Evolutionary conservation across 2,329 filamentous ascomycete genomes (phyloP), one percentile per base, ranked within the genome.

Genomic region (Neofusicoccum kwambonambiense): DNA sequence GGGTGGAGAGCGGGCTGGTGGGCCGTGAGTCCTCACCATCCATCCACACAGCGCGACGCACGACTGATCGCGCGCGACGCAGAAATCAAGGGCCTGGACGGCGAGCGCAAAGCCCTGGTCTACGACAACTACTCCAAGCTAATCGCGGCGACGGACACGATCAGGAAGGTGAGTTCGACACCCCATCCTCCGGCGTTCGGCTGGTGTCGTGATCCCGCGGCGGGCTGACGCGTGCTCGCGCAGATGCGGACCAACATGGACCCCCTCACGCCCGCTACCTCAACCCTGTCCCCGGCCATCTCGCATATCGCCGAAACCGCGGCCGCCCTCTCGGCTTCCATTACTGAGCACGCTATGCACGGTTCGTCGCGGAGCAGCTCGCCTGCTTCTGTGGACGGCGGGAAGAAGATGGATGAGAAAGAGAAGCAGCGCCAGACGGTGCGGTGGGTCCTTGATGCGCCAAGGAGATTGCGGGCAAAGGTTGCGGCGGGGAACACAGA

Each of bases 111-210:
- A 80, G 93, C 94, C 1, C 80, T 99, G 67, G 95, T 99, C 4
- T 99, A 99, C 77, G 94, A 99, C 76, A 99, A 99, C 75, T 99
- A 98, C 78, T 95, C 90, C 70, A 98, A 98, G 79, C 80, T 99
- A 69, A 97, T 99, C 69, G 87, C 90, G n/a, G 95, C 95, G 1
- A 97, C 96, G 11, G 94, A 97, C 77, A 98, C 94, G 3, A 99
- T 99, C 72, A 86, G 91, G 57, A 92, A 91, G 80, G 86, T 87
- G 70, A 22, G 76, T 9, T 3, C 7, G 27, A 4, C 27, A 31
- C 27, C 27, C 27, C 6, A 7, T 31, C 27, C 27, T 31, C 6
- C 27, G 27, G 27, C 27, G 27, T 4, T 31, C 27, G 27, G 27
- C 27, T 31, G 27, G 27, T 6, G 6, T 31, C 4, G 27, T 31